phyloP scores from a whole-genome alignment of 208 protist species.

The Trypanosoma scelopori region DNA sequence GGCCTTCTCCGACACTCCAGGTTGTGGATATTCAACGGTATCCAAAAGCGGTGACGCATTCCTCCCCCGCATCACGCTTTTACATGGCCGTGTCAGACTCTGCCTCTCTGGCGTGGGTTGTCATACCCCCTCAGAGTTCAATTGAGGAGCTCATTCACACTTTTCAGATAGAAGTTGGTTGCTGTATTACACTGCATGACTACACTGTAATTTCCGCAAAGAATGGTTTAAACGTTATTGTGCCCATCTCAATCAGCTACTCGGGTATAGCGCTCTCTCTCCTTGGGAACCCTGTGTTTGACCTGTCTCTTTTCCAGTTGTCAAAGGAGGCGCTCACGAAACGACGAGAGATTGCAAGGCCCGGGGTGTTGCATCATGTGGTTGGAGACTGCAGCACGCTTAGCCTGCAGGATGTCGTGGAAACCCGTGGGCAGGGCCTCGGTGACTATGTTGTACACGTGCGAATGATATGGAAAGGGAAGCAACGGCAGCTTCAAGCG shows the following conservation, averaged over 20 bases:
- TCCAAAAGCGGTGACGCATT: conserved; percentile 22
- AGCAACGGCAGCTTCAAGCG: conserved; percentile 13
- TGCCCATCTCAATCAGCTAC: conserved; percentile 42
- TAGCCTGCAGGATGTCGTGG: conserved; percentile 42
- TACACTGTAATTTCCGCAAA: conserved; percentile 53
- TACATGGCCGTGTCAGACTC: conserved; percentile 72
- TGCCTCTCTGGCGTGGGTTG: conserved; percentile 54
- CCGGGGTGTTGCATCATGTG: neutral
- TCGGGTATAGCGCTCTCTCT: conserved; percentile 48
- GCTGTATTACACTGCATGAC: conserved; percentile 48
- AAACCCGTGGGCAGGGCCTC: conserved; percentile 32
- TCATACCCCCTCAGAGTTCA: conserved; percentile 49
- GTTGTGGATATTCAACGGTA: conserved; percentile 81
- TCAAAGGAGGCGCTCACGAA: conserved; percentile 45
- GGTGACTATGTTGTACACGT: conserved; percentile 44
- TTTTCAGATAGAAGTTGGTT: conserved; percentile 78
- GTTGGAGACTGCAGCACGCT: conserved; percentile 17
- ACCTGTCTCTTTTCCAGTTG: conserved; percentile 38
- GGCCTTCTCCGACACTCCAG: conserved; percentile 61
- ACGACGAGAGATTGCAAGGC: neutral
- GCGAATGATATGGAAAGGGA: conserved; percentile 65
- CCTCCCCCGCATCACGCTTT: conserved; percentile 46
- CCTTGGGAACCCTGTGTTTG: conserved; percentile 47
- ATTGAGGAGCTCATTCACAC: conserved; percentile 53
- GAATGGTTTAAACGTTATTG: conserved; percentile 73